Evolutionary conservation across 2,329 filamentous ascomycete species (phyloP), one percentile per base, ranked within the genome.

Genomic region (Karstenula rhodostoma): DNA sequence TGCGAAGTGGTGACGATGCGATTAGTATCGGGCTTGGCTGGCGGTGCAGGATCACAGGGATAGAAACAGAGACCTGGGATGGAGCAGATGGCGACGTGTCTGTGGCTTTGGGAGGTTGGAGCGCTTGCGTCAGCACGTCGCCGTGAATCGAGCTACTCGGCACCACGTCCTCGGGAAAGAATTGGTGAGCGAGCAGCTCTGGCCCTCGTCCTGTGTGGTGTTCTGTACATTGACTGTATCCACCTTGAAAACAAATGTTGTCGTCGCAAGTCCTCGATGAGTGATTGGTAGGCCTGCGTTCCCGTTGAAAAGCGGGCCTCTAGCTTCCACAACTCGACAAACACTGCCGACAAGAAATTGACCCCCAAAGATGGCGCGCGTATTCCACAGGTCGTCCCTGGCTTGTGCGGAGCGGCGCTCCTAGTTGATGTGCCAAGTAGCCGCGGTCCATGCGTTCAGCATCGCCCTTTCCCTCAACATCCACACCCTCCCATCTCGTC

Each of bases 401-500:
- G 12, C 8, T 10, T 32, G 29, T 32, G 29, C 8, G 29, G 8
- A 8, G 27, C 27, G 8, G 27, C 27, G 27, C 27, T 29, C 6
- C 44, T 15, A 22, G 23, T 17, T 17, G 17, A 15, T 15, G 15
- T n/a, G 9, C 44, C n/a, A 47, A 17, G 44, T 12, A 2, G 23
- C 27, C 27, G 23, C 44, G 13, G 29, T 49, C 44, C 33, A 50
- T 49, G 15, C 53, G 44, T 47, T 27, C 10, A 47, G 1, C 25
- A 33, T n/a, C n/a, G n/a, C n/a, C n/a, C n/a, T n/a, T 9, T n/a
- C 9, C 17, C 32, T 22, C 32, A 10, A 4, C 35, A 6, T 35
- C 19, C 50, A 59, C 40, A 13, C n/a, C 6, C 29, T 53, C 27
- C 35, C 35, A 33, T 48, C 27, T 53, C 42, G 51, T 7, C 37